Percentiles rank a stretch among this genome's conserved stretches.
Conservation (phyloP, 148 eudicot species). For the Chenopodium suecicum region DNA sequence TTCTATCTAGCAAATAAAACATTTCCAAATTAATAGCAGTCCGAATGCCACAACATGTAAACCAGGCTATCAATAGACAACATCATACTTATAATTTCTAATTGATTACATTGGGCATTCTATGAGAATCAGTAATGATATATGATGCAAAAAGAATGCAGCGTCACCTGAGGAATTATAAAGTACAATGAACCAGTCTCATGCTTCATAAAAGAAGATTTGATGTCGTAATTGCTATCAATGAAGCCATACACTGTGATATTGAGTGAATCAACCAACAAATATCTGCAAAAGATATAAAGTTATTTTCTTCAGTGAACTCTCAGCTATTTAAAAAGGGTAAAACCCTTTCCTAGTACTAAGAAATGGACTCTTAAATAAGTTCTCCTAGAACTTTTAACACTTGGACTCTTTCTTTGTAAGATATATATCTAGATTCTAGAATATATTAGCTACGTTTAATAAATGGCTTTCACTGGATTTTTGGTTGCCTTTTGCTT, state of each 20-base stretch:
- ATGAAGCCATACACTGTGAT: constrained; percentile 72
- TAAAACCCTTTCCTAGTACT: background rate
- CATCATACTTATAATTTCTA: constrained; percentile 1
- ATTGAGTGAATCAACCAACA: constrained; percentile 54
- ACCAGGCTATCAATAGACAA: constrained; percentile 3
- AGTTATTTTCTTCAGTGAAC: constrained; percentile 15
- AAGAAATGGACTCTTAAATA: constrained; percentile 1
- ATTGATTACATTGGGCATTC: background rate
- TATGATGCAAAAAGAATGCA: constrained; percentile 31
- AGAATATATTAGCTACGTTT: background rate
- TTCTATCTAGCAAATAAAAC: constrained; percentile 66
- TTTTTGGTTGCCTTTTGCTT: no score
- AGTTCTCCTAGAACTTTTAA: background rate
- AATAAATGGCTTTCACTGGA: no score
- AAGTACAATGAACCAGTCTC: constrained; percentile 61
- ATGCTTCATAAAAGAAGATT: constrained; percentile 47
- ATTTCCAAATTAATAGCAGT: constrained; percentile 15
- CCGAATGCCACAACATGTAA: constrained; percentile 14
- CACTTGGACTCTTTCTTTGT: background rate
- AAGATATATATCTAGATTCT: background rate
- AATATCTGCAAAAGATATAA: constrained; percentile 57
- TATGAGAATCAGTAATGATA: constrained; percentile 11
- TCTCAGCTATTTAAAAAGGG: constrained; percentile 15
- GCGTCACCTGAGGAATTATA: constrained; percentile 79
- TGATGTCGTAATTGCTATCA: constrained; percentile 48